Base-by-base conservation (phyloP, 2,329 filamentous ascomycete species). In the Apiospora arundinis region DNA sequence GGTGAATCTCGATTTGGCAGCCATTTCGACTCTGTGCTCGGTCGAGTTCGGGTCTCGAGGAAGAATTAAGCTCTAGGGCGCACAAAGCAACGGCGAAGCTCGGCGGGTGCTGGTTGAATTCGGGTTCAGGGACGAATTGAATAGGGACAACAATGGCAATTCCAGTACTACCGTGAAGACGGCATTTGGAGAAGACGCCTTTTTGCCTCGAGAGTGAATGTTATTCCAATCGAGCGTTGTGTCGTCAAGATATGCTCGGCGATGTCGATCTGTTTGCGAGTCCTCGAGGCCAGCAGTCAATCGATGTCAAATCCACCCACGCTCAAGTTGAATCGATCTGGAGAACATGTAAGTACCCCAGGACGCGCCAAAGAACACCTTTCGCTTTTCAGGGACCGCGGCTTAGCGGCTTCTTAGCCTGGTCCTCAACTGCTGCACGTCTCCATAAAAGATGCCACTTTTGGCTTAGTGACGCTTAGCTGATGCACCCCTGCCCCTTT, bases 1-100 rank as follows among this genome's bases (percentile, higher is more conserved):
- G 72, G 93, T 97, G 81, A 99, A 98, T 82, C 96, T 92, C 77
- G 94, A 97, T 87, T 97, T 97, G 79, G 92, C 85, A 75, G 95
- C 87, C 96, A 98, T 98, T 68, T 75, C 71, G 63, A 48, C 42
- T n/a, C 6, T 11, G 45, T 37, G 32, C 14, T 37, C 25, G 63
- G 40, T 40, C n/a, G 42, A 45, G 40, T 28, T 25, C 23, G 9
- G 28, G 42, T 32, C 12, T 37, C 42, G n/a, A 25, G 66, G 46
- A 48, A 48, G 44, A 28, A 49, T 12, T 3, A 48, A 67, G 69
- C 63, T 70, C 66, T 5, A 45, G 70, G 56, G 56, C 56, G 56
- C 56, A 40, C 56, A 63, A 63, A 18, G 32, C 56, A 63, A 42
- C 40, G 40, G 67, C 37, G 70, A 56, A 23, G 40, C 67, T 66